Percentiles rank a stretch among this genome's conserved stretches.
phyloP scores from a whole-genome alignment of 1,284 basidiomycete genomes.

The Heterobasidion annosum region DNA sequence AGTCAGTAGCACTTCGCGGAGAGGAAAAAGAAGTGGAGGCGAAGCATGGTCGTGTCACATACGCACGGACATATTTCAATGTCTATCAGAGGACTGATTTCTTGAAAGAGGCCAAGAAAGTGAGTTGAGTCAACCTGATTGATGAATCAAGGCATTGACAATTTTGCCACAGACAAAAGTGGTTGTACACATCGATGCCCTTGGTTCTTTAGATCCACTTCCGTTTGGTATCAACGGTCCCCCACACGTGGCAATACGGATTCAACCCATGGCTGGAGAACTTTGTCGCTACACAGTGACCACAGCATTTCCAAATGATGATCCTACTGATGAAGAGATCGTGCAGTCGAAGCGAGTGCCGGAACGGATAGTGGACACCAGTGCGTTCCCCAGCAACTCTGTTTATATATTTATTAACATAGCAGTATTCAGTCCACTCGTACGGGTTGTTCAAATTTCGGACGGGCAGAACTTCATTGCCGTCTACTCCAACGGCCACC shows the following conservation, averaged over 20 bases:
- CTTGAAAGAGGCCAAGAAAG: conserved; percentile 69
- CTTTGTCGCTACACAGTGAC: conserved; percentile 69
- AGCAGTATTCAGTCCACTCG: conserved; percentile 57
- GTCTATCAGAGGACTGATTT: conserved; percentile 76
- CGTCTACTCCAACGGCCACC: conserved; percentile 68
- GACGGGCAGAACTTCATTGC: conserved; percentile 65
- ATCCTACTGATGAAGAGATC: conserved; percentile 65
- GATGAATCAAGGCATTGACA: background rate
- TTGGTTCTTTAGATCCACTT: conserved; percentile 65
- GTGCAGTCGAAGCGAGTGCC: conserved; percentile 71
- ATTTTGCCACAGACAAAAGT: conserved; percentile 62
- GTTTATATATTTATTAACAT: conserved; percentile 5
- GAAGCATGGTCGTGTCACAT: conserved; percentile 46
- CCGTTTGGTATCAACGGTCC: conserved; percentile 60
- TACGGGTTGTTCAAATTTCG: conserved; percentile 81
- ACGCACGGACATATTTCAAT: conserved; percentile 79
- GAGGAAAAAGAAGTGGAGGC: conserved; percentile 69
- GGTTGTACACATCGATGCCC: conserved; percentile 73
- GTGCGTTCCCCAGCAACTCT: conserved; percentile 33
- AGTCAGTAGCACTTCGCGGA: conserved; percentile 58
- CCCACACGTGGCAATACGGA: conserved; percentile 65
- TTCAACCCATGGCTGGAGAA: conserved; percentile 77
- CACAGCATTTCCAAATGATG: conserved; percentile 64
- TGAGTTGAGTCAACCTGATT: conserved; percentile 17
- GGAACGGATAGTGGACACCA: conserved; percentile 68